Base-by-base conservation (phyloP, 1,284 basidiomycete genomes). In the Malassezia caprae region DNA sequence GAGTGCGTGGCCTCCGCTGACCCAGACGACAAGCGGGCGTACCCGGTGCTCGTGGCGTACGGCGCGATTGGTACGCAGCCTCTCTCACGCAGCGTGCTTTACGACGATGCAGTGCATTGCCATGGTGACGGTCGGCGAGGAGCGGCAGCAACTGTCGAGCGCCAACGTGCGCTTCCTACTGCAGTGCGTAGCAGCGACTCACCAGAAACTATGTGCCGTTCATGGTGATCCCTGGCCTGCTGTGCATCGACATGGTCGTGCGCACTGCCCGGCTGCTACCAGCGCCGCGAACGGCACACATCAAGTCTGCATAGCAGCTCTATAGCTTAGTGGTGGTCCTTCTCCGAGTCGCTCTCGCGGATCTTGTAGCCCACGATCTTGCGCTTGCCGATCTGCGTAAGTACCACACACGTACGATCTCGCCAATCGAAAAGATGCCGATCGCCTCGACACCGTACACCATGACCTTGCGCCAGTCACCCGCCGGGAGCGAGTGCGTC, bases 361-460 rank as follows among this genome's bases (percentile, higher is more conserved):
- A 57, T 45, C 49, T 37, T 52, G 48, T 57, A 57, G 28, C 55
- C 55, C n/a, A 57, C 40, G 26, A 57, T 30, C 28, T n/a, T 35
- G 46, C 55, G 55, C 51, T 57, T 57, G 55, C 55, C 55, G 19
- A 57, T 57, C 55, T 57, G 50, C 24, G 19, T 41, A 42, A 34
- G 30, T 13, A 8, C 4, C 23, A 23, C 19, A 13, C 8, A 62
- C 65, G 57, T 51, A 67, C 65, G 59, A 74, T 74, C 55, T 74
- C 70, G 31, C 72, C 72, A 47, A 74, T 73, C 31, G 65, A 87
- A 79, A 86, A 90, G 67, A 90, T 85, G 31, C 84, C 84, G 72
- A 89, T 88, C 39, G 86, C 87, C 77, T 96, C 91, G 28, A 88
- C 77, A 50, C 84, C 90, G 75, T 91, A 93, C 51, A 96, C 77